A percentile compares a stretch with the other conserved stretches of the same genome.
Conservation (phyloP, 2,329 filamentous ascomycete species). For the Diaporthe ilicicola region DNA sequence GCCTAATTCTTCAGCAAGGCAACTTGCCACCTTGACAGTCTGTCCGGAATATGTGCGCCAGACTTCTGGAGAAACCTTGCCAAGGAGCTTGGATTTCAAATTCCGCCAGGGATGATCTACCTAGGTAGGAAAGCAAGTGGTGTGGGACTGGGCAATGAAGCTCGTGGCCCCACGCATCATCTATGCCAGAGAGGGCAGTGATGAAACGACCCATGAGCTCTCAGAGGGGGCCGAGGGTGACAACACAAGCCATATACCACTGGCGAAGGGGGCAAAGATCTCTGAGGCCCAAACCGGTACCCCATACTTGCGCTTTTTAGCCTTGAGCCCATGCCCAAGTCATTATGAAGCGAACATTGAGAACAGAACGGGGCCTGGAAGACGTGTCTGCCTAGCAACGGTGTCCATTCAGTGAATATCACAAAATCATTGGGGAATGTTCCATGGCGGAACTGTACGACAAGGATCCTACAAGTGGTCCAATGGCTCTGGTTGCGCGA, state of each 20-base stretch:
- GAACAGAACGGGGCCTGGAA: too few relatives aligned
- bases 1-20: neutral
- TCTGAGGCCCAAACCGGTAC: neutral
- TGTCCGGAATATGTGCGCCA: neutral
- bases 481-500: too few relatives aligned
- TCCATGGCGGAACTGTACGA: too few relatives aligned
- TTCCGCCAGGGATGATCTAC: neutral
- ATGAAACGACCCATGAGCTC: too few relatives aligned
- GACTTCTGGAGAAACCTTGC: neutral
- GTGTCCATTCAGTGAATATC: too few relatives aligned
- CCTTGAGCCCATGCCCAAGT: too few relatives aligned
- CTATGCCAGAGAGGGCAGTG: neutral
- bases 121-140: neutral
- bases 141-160: constrained; percentile 12
- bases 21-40: neutral
- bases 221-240: neutral
- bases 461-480: too few relatives aligned
- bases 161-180: neutral
- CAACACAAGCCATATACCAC: neutral
- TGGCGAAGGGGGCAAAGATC: neutral
- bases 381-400: too few relatives aligned
- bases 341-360: too few relatives aligned
- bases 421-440: too few relatives aligned
- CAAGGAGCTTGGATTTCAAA: neutral
- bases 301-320: too few relatives aligned